phyloP scores from a whole-genome alignment of 768 basidiomycete species.

The Leccinum broughii region DNA sequence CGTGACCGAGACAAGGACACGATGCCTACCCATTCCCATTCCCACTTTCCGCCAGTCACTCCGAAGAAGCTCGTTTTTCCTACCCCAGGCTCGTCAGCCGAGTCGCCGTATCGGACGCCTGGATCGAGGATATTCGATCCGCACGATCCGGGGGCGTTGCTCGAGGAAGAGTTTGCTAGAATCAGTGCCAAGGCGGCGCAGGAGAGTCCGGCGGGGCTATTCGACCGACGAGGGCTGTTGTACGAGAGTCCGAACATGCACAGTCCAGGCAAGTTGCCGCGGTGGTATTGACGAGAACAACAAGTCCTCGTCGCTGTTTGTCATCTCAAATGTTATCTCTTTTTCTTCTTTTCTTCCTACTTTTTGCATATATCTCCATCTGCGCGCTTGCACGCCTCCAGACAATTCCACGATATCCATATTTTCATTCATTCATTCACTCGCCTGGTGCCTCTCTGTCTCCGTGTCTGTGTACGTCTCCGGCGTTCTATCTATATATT shows the following conservation, averaged over 20 bases:
- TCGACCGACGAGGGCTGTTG: conserved; percentile 57
- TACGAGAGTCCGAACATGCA: conserved; percentile 73
- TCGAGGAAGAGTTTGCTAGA: conserved; percentile 73
- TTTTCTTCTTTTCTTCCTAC: conserved; percentile 7
- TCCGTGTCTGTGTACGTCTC: not conserved
- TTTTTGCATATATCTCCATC: conserved; percentile 6
- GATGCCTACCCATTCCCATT: conserved; percentile 7
- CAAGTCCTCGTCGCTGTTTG: not conserved
- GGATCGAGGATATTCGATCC: conserved; percentile 60
- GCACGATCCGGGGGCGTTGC: conserved; percentile 62
- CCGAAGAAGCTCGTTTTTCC: conserved; percentile 44
- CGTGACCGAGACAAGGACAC: conserved; percentile 26
- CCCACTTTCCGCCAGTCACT: conserved; percentile 39
- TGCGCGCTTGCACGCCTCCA: not conserved
- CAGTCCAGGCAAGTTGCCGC: conserved; percentile 55
- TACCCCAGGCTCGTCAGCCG: conserved; percentile 25
- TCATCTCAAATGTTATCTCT: not conserved
- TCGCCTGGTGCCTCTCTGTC: not conserved
- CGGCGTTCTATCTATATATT: not conserved
- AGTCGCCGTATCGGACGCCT: conserved; percentile 53
- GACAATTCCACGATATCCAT: not conserved
- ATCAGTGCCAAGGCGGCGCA: conserved; percentile 42
- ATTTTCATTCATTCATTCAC: not conserved
- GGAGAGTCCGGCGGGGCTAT: conserved; percentile 69
- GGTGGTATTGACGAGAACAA: conserved; percentile 45